These are phyloP conservation scores for Pelargonium myrrhifolium DNA, from an alignment of 441 rosid genomes.

Conservation along the genomic window DNA sequence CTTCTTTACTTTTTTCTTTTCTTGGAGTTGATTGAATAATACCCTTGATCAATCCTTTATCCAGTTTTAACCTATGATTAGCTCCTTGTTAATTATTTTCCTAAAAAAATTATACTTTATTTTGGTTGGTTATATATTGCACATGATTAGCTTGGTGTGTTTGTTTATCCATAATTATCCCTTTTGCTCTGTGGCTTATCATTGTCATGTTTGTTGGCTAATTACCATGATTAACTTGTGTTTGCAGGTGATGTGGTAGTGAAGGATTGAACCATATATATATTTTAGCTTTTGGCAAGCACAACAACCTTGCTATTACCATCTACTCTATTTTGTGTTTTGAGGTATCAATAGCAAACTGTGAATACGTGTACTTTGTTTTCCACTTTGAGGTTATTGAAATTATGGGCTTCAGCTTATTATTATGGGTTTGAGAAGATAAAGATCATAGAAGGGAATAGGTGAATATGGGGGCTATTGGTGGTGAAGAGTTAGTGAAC, in stretches of 20 bases:
- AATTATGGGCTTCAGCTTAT: background rate
- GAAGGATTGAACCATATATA: background rate
- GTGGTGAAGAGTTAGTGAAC: slow-evolving; percentile 42
- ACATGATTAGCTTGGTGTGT: background rate
- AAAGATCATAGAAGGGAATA: background rate
- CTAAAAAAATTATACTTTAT: background rate
- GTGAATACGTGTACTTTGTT: background rate
- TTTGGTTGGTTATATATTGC: background rate
- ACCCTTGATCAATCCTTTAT: background rate
- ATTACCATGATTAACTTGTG: background rate
- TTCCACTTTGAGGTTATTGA: slow-evolving; percentile 2
- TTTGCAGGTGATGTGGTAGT: background rate
- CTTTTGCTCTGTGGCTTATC: background rate
- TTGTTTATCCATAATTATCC: background rate
- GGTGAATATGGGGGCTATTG: slow-evolving; percentile 31
- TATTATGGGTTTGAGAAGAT: background rate
- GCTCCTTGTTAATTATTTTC: too few relatives aligned
- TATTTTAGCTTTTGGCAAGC: background rate
- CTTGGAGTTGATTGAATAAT: slow-evolving; percentile 4
- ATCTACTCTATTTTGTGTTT: background rate
- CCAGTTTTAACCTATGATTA: background rate
- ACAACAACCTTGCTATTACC: background rate
- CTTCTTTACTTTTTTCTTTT: slow-evolving; percentile 3
- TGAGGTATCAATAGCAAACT: slow-evolving; percentile 1
- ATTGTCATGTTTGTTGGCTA: slow-evolving; percentile 6